Evolutionary conservation across 1,284 basidiomycete species (phyloP), one percentile per base, ranked within the genome.

Genomic region (Rhodotorula mucilaginosa): DNA sequence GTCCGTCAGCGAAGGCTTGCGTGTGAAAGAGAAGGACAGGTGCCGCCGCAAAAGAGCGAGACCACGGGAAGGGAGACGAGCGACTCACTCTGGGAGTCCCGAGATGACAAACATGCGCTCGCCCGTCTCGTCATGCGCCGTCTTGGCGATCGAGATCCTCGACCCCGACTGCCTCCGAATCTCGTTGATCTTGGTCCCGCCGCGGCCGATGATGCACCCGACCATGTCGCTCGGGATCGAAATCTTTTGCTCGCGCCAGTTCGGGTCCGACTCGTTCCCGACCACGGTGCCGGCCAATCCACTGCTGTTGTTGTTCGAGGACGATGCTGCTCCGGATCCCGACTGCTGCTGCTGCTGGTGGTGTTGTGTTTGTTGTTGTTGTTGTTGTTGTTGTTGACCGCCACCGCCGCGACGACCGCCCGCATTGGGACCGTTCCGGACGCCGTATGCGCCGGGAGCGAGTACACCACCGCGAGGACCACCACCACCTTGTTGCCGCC

Each of bases 81-180:
- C 39, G 56, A 70, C 69, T 48, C 31, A 70, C 64, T 97, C 95
- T 64, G 93, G 90, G 8, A 94, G 95, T 70, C 96, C 96, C 72
- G 97, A 88, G 80, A 99, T 98, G 71, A 97, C 97, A 84, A 99
- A 99, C 95, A 99, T 97, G 78, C 96, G 87, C 84, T 99, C 96
- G 78, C 96, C 96, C 64, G 93, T 94, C 80, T 98, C 97, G 80
- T 98, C 96, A 80, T 99, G 96, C 31, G 96, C 93, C 64, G 93
- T 91, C 84, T 99, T 99, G 78, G 96, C 97, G 79, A 99, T 99
- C 70, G 90, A 93, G 81, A 99, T 99, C 83, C 94, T 92, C 76
- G 92, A 95, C 59, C 96, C 96, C 73, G 92, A 95, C 68, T 98
- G 87, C 69, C 96, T 90, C 78, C 96, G 91, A 81, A 99, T 99